Evolutionary conservation across 2,329 filamentous ascomycete genomes (phyloP), one percentile per base, ranked within the genome.

Genomic region (Pseudogymnoascus sp.): DNA sequence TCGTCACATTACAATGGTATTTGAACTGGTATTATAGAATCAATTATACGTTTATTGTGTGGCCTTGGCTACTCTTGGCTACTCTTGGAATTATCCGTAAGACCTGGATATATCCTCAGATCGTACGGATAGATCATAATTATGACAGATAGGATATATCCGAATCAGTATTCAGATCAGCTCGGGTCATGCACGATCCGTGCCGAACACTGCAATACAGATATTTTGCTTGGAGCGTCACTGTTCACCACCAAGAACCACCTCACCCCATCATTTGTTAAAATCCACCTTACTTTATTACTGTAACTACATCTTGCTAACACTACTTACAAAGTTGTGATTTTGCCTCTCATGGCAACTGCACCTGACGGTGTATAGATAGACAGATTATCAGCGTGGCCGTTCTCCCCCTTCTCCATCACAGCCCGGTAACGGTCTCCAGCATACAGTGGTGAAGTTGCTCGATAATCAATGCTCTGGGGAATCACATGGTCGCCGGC

Each of bases 371-470:
- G 6, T 39, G 37, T 8, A 39, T 39, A 39, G 37, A 39, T 39
- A 39, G 37, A 39, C n/a, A 39, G n/a, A 39, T 39, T 39, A 37
- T 37, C 36, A 37, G 36, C 36, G 36, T 37, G 36, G 37, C 37
- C n/a, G 6, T 69, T 70, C 5, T 66, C 71, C 18, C 72, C 75
- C 63, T 75, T 71, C 60, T 76, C 73, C 65, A 81, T 69, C 16
- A 77, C 68, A 66, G 80, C 73, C 54, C 74, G 71, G 70, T 81
- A 81, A 63, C 73, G 71, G 65, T 82, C 79, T 11, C 77, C 76
- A 1, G 75, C 79, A 74, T 81, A 82, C 18, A 82, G 66, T 3
- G 80, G 79, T 64, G 74, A 78, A 12, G 79, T 81, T 21, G 79
- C 80, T 11, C 80, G 72, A 67, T 82, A 82, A 2, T 68, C 71